These are phyloP conservation scores for Cryphonectria japonica DNA, from an alignment of 2,329 filamentous ascomycete species.

Conservation along the genomic window DNA sequence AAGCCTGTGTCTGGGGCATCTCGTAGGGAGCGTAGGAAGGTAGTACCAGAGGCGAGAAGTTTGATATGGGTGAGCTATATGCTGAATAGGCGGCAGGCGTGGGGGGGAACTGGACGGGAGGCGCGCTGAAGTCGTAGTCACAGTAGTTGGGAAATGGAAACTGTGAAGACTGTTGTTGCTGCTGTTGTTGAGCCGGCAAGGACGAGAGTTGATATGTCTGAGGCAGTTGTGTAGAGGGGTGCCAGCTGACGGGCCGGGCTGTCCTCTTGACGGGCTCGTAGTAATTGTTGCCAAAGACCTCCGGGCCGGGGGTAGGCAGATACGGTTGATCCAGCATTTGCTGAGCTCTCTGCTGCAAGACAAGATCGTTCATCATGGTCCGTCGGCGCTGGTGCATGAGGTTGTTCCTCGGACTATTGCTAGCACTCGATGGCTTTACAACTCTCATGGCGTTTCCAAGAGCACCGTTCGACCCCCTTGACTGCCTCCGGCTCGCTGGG, in stretches of 20 bases:
- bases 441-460: conserved; percentile 61
- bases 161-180: conserved; percentile 37
- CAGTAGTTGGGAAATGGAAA: conserved; percentile 47
- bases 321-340: conserved; percentile 51
- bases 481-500: conserved; percentile 52
- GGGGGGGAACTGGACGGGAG: conserved; percentile 48
- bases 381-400: conserved; percentile 55
- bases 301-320: conserved; percentile 40
- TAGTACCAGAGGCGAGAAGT: conserved; percentile 58
- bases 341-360: conserved; percentile 50
- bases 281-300: conserved; percentile 38
- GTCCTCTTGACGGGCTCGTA: conserved; percentile 44
- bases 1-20: conserved; percentile 41
- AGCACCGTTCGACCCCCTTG: conserved; percentile 54
- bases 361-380: conserved; percentile 58
- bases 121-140: conserved; percentile 46
- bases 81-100: conserved; percentile 60
- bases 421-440: conserved; percentile 68
- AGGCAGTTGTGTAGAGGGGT: conserved; percentile 62
- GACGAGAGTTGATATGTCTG: conserved; percentile 40
- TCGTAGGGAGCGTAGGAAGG: conserved; percentile 46
- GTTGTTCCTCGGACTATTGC: conserved; percentile 67
- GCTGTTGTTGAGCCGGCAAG: conserved; percentile 25
- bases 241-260: conserved; percentile 74
- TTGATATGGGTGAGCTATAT: conserved; percentile 59